Evolutionary conservation across 345 rosid species (phyloP).

Genomic region (Gossypium sturtianum): DNA sequence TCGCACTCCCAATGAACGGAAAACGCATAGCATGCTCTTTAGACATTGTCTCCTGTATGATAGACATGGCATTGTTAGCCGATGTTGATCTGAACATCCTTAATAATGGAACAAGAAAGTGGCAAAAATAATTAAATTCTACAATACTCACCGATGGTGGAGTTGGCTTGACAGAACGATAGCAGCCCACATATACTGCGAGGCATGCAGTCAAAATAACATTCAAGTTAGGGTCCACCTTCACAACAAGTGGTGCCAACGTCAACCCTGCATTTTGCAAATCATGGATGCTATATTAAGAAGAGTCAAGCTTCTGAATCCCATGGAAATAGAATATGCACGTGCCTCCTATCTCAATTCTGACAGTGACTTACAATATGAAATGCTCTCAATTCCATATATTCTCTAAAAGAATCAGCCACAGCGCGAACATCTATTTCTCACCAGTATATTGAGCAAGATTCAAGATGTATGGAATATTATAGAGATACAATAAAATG

Average conservation of each 20-base stretch:
- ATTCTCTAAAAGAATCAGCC: neutral
- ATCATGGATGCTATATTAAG: constrained; percentile 2
- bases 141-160: constrained; percentile 44
- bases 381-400: neutral
- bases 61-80: neutral
- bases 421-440: neutral
- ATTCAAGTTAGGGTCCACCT: constrained; percentile 86
- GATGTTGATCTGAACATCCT: neutral
- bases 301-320: neutral
- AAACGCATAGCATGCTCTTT: constrained; percentile 98
- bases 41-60: constrained; percentile 87
- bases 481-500: neutral
- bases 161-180: constrained; percentile 91
- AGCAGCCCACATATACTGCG: constrained; percentile 91
- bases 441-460: neutral
- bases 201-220: constrained; percentile 84
- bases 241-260: constrained; percentile 85
- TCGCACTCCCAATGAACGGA: constrained; percentile 95
- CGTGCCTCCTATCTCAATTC: neutral
- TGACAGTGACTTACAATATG: neutral
- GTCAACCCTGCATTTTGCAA: constrained; percentile 60
- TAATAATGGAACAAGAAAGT: neutral
- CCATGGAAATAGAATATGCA: neutral
- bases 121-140: neutral
- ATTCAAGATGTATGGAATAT: neutral